Evolutionary conservation across 345 rosid genomes (phyloP).

Genomic region (Balakata baccata): DNA sequence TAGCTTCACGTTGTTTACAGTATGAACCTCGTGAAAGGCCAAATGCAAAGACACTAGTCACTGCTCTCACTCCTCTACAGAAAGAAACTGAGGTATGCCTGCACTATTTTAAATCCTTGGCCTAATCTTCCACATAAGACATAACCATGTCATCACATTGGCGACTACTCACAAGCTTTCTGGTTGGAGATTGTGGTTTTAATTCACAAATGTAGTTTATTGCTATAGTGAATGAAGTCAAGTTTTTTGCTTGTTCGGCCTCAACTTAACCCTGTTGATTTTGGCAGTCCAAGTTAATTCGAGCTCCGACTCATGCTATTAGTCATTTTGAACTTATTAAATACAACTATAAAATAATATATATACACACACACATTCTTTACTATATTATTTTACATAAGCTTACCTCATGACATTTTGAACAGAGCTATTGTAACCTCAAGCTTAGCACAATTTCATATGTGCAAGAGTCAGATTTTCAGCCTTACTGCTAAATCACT

Average conservation of each 20-base stretch:
- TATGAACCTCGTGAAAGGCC: slow-evolving; percentile 94
- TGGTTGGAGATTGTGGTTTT: neutral
- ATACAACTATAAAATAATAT: no score
- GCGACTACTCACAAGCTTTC: neutral
- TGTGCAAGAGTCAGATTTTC: neutral
- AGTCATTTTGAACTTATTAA: neutral
- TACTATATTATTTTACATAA: no score
- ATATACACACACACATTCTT: no score
- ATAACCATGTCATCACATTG: neutral
- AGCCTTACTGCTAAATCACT: neutral
- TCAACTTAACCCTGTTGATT: neutral
- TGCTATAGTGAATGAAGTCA: neutral
- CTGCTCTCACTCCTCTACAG: slow-evolving; percentile 69
- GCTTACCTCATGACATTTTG: neutral
- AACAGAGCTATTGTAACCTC: neutral
- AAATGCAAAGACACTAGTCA: slow-evolving; percentile 74
- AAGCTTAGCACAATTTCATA: neutral
- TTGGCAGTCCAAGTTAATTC: neutral
- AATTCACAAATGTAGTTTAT: neutral
- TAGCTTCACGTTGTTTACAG: slow-evolving; percentile 88
- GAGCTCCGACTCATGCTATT: neutral
- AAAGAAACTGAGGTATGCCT: slow-evolving; percentile 70
- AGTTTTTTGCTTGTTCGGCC: neutral
- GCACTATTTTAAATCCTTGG: slow-evolving; percentile 1
- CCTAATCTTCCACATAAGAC: no score